A percentile compares a stretch with the other conserved stretches of the same genome.
Conservation (phyloP, 1,139 yeast genomes). For the Pichia sp. region DNA sequence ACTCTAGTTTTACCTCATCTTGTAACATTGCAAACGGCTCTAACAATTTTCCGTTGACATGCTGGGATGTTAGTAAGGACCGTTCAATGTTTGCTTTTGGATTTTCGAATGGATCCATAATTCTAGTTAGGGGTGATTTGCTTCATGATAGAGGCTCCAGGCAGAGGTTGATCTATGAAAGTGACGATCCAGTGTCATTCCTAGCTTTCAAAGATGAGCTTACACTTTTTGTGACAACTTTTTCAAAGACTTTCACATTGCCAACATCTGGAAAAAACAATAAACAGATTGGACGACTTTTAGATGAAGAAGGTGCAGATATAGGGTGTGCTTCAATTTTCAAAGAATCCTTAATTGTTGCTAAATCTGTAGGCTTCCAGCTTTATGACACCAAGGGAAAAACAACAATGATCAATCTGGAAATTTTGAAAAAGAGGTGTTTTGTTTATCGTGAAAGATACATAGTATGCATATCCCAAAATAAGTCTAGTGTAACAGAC, state of each 20-base stretch:
- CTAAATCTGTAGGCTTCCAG: constrained; percentile 43
- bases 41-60: constrained; percentile 68
- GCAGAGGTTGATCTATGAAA: constrained; percentile 70
- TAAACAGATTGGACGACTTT: constrained; percentile 54
- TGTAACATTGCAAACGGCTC: constrained; percentile 26
- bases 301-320: constrained; percentile 68
- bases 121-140: constrained; percentile 80
- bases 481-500: constrained; percentile 24
- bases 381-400: constrained; percentile 51
- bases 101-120: constrained; percentile 78
- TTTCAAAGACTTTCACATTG: constrained; percentile 64
- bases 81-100: constrained; percentile 72
- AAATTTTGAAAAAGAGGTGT: constrained; percentile 50
- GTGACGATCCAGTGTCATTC: constrained; percentile 76
- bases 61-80: constrained; percentile 50
- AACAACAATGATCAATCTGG: constrained; percentile 51
- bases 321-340: constrained; percentile 52
- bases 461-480: constrained; percentile 49
- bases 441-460: constrained; percentile 40
- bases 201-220: constrained; percentile 45
- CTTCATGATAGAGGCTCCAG: constrained; percentile 84
- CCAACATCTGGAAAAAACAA: constrained; percentile 73
- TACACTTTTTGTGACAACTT: constrained; percentile 55
- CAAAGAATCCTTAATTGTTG: constrained; percentile 44
- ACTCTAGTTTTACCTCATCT: constrained; percentile 24